A percentile compares a stretch with the other conserved stretches of the same genome.
Conservation (phyloP, 192 early-diverging fungal species). For the Backusella psychrophila region DNA sequence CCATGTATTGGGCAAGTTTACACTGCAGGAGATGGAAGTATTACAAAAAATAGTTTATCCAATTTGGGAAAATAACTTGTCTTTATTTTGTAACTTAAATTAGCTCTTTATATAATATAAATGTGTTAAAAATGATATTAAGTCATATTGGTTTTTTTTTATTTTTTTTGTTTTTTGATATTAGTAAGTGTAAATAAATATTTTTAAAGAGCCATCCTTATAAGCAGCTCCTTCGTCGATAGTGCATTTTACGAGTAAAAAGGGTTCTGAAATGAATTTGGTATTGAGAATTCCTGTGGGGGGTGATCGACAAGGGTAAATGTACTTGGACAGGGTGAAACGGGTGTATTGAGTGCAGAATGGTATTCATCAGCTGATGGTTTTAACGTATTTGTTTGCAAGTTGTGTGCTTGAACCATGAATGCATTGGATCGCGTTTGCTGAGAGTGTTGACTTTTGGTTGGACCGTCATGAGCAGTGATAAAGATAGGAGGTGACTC, state of each 20-base stretch:
- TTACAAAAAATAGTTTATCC: slow-evolving; percentile 45
- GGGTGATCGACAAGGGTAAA: slow-evolving; percentile 13
- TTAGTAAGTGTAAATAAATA: background rate
- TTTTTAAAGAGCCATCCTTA: background rate
- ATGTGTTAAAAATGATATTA: no score
- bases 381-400: slow-evolving; percentile 1
- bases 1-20: slow-evolving; percentile 58
- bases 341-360: slow-evolving; percentile 50
- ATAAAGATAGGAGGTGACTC: slow-evolving; percentile 47
- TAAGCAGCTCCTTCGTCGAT: background rate
- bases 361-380: slow-evolving; percentile 37
- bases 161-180: background rate
- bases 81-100: background rate
- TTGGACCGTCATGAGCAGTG: slow-evolving; percentile 46
- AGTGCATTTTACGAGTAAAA: slow-evolving; percentile 1
- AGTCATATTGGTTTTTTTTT: background rate
- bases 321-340: slow-evolving; percentile 48
- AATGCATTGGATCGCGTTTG: slow-evolving; percentile 8
- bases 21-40: slow-evolving; percentile 41
- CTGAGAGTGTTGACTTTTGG: slow-evolving; percentile 20
- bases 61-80: background rate
- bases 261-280: slow-evolving; percentile 5
- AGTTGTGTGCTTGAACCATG: slow-evolving; percentile 35
- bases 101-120: background rate
- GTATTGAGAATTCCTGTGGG: background rate